Evolutionary conservation across 225 moss, liverwort and hornwort genomes (phyloP).

Genomic region (Takakia lepidozioides): DNA sequence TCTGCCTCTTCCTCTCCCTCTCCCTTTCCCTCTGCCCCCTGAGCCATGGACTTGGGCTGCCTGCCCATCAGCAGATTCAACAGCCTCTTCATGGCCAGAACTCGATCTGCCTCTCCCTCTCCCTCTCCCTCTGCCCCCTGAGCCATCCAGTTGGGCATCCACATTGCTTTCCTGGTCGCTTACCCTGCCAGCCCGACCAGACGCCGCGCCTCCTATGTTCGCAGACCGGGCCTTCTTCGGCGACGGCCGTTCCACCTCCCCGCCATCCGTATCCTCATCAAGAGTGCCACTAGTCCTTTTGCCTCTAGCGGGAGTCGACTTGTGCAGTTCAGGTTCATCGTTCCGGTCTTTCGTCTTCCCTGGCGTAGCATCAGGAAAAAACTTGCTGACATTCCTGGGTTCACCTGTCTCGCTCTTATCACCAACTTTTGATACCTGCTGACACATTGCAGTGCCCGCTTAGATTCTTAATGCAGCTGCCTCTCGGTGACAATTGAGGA

Average conservation of each 20-base stretch:
- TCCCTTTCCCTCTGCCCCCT: slow-evolving; percentile 4
- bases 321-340: slow-evolving; percentile 18
- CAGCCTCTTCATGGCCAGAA: slow-evolving; percentile 22
- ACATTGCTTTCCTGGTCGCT: slow-evolving; percentile 15
- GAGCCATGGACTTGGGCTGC: no score
- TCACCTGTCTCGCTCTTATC: slow-evolving; percentile 15
- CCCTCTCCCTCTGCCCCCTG: slow-evolving; percentile 9
- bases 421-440: slow-evolving; percentile 32
- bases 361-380: slow-evolving; percentile 29
- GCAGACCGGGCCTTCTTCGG: slow-evolving; percentile 32
- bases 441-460: background rate
- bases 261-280: slow-evolving; percentile 18
- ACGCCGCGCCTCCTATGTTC: slow-evolving; percentile 4
- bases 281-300: slow-evolving; percentile 28
- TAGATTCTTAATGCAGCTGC: background rate
- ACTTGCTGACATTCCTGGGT: slow-evolving; percentile 31
- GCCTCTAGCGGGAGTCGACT: slow-evolving; percentile 22
- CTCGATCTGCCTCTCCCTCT: slow-evolving; percentile 25
- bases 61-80: slow-evolving; percentile 13
- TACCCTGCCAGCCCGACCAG: background rate
- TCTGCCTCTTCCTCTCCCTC: slow-evolving; percentile 25
- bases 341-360: slow-evolving; percentile 2
- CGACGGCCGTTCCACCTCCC: slow-evolving; percentile 25
- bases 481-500: background rate
- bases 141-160: slow-evolving; percentile 2